These are phyloP conservation scores for Davidsoniella eucalypti DNA, from an alignment of 2,329 filamentous ascomycete genomes.

Conservation along the genomic window DNA sequence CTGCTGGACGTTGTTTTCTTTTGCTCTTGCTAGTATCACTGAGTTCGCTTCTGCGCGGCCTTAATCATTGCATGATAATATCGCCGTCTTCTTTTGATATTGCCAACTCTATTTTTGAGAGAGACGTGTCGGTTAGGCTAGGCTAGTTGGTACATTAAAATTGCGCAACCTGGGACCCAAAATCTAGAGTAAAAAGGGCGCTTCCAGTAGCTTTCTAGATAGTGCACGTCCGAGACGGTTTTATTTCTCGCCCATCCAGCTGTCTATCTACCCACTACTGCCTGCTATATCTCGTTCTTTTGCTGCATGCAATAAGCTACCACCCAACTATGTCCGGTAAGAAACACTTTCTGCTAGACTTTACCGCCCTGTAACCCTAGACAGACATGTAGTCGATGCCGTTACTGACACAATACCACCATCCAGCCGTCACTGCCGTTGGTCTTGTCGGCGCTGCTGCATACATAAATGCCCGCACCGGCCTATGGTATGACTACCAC, in stretches of 20 bases:
- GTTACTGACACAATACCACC: constrained; percentile 1
- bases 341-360: background rate
- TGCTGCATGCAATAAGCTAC: background rate
- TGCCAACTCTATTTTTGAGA: too few species aligned
- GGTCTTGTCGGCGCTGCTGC: constrained; percentile 47
- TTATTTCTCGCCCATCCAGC: too few species aligned
- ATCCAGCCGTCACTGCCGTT: constrained; percentile 22
- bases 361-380: background rate
- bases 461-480: constrained; percentile 59
- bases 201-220: too few species aligned
- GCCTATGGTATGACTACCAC: constrained; percentile 47
- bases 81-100: background rate
- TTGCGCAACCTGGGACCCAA: too few species aligned
- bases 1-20: too few species aligned
- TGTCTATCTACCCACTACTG: background rate
- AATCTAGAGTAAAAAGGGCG: too few species aligned
- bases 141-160: too few species aligned
- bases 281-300: background rate
- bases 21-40: constrained; percentile 6
- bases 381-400: background rate
- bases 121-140: too few species aligned
- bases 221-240: too few species aligned
- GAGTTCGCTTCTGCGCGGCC: constrained; percentile 8
- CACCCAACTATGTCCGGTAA: background rate
- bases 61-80: constrained; percentile 5